These are phyloP conservation scores for Cladorrhinum sp. DNA, from an alignment of 2,329 filamentous ascomycete species.

Conservation along the genomic window DNA sequence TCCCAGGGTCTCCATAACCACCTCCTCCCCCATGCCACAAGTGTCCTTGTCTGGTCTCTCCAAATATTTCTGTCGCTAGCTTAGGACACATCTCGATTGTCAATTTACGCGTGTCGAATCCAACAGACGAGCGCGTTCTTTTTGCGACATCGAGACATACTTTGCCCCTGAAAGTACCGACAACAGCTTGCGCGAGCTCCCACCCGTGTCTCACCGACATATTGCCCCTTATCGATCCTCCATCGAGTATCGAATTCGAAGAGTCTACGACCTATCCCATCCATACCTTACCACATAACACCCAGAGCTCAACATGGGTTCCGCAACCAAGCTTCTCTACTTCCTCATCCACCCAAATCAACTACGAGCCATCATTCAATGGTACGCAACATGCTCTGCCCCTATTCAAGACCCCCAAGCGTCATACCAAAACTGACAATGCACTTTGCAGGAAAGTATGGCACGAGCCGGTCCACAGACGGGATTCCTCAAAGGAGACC, in stretches of 20 bases:
- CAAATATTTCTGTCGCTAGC: slow-evolving; percentile 2
- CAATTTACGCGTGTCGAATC: not conserved
- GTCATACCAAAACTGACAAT: slow-evolving; percentile 22
- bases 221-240: not conserved
- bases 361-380: slow-evolving; percentile 82
- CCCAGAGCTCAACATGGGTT: slow-evolving; percentile 45
- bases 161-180: not conserved
- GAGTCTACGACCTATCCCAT: slow-evolving; percentile 28
- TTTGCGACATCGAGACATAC: not conserved
- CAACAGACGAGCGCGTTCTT: not conserved
- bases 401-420: slow-evolving; percentile 16
- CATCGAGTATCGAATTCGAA: slow-evolving; percentile 6
- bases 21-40: not conserved
- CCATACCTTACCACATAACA: not conserved
- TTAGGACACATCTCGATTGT: not conserved
- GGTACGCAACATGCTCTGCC: slow-evolving; percentile 53
- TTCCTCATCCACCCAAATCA: slow-evolving; percentile 72
- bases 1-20: slow-evolving; percentile 10
- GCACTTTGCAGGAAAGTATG: slow-evolving; percentile 73
- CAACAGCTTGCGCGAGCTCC: not conserved
- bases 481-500: slow-evolving; percentile 72
- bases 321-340: slow-evolving; percentile 58
- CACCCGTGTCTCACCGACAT: slow-evolving; percentile 13
- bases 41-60: not conserved
- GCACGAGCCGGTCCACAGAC: slow-evolving; percentile 89